These are phyloP conservation scores for Neolentinus lepideus DNA, from an alignment of 1,284 basidiomycete species.

Conservation along the genomic window DNA sequence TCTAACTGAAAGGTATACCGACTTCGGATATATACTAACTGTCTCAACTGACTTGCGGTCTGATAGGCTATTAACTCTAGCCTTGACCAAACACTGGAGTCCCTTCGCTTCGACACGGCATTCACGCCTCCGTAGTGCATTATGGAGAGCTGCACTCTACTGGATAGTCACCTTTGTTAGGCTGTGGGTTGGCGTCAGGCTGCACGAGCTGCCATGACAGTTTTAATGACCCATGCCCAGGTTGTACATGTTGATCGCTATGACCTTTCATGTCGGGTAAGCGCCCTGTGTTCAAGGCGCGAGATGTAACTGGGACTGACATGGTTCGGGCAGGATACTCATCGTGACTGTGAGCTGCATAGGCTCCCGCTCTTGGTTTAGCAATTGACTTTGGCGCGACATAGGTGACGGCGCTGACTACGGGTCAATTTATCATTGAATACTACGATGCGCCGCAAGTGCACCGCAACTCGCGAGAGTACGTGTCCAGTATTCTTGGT, in stretches of 20 bases:
- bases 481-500: slow-evolving; percentile 7
- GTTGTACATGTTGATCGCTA: slow-evolving; percentile 64
- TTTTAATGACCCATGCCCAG: slow-evolving; percentile 22
- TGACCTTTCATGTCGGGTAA: slow-evolving; percentile 61
- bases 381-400: not conserved
- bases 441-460: slow-evolving; percentile 23
- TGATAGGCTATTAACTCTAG: slow-evolving; percentile 42
- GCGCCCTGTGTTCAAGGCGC: slow-evolving; percentile 14
- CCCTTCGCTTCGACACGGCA: slow-evolving; percentile 28
- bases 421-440: slow-evolving; percentile 50
- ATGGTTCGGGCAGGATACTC: slow-evolving; percentile 35
- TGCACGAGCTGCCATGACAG: not conserved
- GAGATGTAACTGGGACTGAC: slow-evolving; percentile 4
- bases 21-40: not conserved
- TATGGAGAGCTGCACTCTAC: slow-evolving; percentile 50
- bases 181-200: slow-evolving; percentile 37
- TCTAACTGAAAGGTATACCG: slow-evolving; percentile 48
- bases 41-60: slow-evolving; percentile 1
- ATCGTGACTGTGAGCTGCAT: slow-evolving; percentile 37
- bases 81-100: slow-evolving; percentile 38
- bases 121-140: slow-evolving; percentile 35
- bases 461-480: slow-evolving; percentile 16
- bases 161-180: slow-evolving; percentile 48
- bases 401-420: slow-evolving; percentile 46
- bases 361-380: not conserved